phyloP scores from a whole-genome alignment of 495 filamentous ascomycete species.

The Tuber microsphaerosporum region DNA sequence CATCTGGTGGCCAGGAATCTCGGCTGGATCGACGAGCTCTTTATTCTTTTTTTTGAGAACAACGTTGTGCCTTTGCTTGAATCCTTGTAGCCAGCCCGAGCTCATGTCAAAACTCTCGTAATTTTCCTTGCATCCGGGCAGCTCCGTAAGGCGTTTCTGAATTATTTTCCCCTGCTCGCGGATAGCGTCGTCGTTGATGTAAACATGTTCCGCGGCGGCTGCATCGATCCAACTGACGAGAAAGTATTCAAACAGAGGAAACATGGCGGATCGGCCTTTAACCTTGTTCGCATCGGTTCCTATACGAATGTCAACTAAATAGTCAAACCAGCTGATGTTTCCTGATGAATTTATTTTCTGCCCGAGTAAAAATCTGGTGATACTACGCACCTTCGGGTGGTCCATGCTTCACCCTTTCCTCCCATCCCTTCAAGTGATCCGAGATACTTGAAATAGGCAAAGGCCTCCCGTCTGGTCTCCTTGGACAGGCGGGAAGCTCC shows the following conservation, averaged over 20 bases:
- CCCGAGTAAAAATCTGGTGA: not conserved
- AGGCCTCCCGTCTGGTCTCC: slow-evolving; percentile 31
- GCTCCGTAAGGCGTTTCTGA: slow-evolving; percentile 22
- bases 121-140: slow-evolving; percentile 28
- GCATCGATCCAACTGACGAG: slow-evolving; percentile 35
- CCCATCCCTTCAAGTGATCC: slow-evolving; percentile 34
- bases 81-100: slow-evolving; percentile 32
- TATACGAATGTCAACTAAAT: slow-evolving; percentile 13
- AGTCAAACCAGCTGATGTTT: slow-evolving; percentile 14
- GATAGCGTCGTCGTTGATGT: slow-evolving; percentile 31
- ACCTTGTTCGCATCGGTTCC: slow-evolving; percentile 34
- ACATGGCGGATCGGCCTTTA: slow-evolving; percentile 31
- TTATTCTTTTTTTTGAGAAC: slow-evolving; percentile 33
- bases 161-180: slow-evolving; percentile 28
- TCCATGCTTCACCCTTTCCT: slow-evolving; percentile 34
- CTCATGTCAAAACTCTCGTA: slow-evolving; percentile 36
- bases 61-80: slow-evolving; percentile 34
- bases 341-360: slow-evolving; percentile 13
- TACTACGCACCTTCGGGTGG: slow-evolving; percentile 30
- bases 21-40: slow-evolving; percentile 20
- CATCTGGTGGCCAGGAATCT: slow-evolving; percentile 25
- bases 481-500: slow-evolving; percentile 25
- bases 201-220: slow-evolving; percentile 24
- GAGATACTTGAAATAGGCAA: slow-evolving; percentile 32
- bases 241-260: slow-evolving; percentile 34